phyloP scores from a whole-genome alignment of 2,329 filamentous ascomycete species.

The Didymella arachidicola region DNA sequence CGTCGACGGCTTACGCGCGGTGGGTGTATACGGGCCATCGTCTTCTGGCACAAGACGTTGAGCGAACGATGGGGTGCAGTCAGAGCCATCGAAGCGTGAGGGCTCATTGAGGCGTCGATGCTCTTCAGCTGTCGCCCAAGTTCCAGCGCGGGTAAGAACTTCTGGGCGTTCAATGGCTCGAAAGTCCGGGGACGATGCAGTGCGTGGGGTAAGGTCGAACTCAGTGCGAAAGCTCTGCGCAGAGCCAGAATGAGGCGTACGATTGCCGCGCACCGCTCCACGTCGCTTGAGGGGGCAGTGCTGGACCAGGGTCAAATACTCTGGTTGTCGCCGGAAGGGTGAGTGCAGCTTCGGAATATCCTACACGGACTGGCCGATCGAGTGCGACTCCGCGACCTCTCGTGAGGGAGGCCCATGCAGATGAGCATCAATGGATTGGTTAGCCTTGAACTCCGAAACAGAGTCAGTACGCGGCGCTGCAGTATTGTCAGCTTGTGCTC shows the following conservation, averaged over 20 bases:
- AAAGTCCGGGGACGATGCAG: not conserved
- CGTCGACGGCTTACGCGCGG: not conserved
- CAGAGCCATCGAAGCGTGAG: too few relatives aligned
- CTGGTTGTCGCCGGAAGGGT: not conserved
- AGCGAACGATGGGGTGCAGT: too few relatives aligned
- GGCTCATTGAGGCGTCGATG: not conserved
- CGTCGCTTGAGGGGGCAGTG: not conserved
- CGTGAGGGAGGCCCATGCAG: too few relatives aligned
- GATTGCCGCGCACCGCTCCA: not conserved
- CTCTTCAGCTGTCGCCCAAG: not conserved
- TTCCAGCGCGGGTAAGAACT: not conserved
- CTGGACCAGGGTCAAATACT: not conserved
- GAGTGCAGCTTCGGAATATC: not conserved
- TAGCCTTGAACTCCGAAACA: too few relatives aligned
- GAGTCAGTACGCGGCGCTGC: too few relatives aligned
- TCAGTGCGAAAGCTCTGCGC: not conserved
- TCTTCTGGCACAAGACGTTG: not conserved
- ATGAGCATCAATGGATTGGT: too few relatives aligned
- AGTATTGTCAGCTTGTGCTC: too few relatives aligned
- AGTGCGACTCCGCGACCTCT: too few relatives aligned
- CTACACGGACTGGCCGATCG: not conserved
- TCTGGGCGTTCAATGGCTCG: not conserved
- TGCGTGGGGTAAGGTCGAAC: not conserved
- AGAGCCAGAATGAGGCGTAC: not conserved
- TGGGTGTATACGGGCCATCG: not conserved